Evolutionary conservation across 768 basidiomycete species (phyloP).

Genomic region (Collybiopsis luxurians): DNA sequence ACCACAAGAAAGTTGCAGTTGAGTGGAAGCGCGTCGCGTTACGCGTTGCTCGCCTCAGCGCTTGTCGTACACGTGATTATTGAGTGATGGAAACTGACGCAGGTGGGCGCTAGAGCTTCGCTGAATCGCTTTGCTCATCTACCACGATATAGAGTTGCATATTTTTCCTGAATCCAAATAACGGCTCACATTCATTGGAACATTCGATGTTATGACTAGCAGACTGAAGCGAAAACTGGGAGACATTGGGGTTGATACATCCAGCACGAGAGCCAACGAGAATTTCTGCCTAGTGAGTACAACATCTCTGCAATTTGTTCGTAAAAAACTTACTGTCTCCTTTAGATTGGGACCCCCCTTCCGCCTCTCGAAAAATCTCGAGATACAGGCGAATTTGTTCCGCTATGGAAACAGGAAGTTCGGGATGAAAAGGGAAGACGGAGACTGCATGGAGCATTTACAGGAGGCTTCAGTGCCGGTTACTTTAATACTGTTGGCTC

Average conservation of each 20-base stretch:
- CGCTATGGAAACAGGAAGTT: slow-evolving; percentile 97
- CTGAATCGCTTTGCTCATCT: too few relatives aligned
- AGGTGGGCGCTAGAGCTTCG: too few relatives aligned
- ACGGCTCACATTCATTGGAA: too few relatives aligned
- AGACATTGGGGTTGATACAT: slow-evolving; percentile 71
- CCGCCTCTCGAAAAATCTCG: slow-evolving; percentile 93
- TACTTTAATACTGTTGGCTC: slow-evolving; percentile 97
- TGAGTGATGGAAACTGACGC: too few relatives aligned
- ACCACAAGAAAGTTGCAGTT: too few relatives aligned
- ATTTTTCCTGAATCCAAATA: too few relatives aligned
- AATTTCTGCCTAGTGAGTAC: slow-evolving; percentile 75
- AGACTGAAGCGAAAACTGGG: slow-evolving; percentile 84
- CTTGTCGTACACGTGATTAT: too few relatives aligned
- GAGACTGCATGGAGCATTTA: slow-evolving; percentile 96
- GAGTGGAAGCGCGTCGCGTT: too few relatives aligned
- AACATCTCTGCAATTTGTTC: neutral
- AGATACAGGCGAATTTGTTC: slow-evolving; percentile 93
- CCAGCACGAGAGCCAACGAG: slow-evolving; percentile 71
- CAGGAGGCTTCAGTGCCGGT: slow-evolving; percentile 96
- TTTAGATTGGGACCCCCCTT: slow-evolving; percentile 88
- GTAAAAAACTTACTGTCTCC: slow-evolving; percentile 9
- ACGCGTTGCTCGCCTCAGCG: too few relatives aligned
- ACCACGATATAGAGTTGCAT: too few relatives aligned
- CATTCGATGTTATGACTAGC: slow-evolving; percentile 32
- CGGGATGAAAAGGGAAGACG: slow-evolving; percentile 91